Evolutionary conservation across 2,329 filamentous ascomycete species (phyloP).

Genomic region (Xenoacremonium recifei): DNA sequence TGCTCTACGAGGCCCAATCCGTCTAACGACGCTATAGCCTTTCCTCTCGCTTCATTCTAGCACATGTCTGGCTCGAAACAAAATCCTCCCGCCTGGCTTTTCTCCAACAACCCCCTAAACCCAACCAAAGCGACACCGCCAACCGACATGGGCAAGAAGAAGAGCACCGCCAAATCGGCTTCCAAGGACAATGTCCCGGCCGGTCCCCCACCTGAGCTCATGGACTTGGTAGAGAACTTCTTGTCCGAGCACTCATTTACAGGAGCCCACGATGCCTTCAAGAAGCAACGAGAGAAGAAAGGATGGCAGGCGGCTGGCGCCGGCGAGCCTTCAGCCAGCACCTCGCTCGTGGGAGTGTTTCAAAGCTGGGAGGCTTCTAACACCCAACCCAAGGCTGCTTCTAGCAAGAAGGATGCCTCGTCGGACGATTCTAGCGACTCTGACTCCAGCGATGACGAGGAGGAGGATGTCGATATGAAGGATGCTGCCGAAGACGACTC

Average conservation of each 20-base stretch:
- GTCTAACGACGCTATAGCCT: conserved; percentile 4
- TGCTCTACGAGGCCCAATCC: conserved; percentile 5
- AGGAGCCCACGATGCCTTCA: conserved; percentile 59
- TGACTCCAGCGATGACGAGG: conserved; percentile 26
- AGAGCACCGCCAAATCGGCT: conserved; percentile 18
- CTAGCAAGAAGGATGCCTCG: conserved; percentile 21
- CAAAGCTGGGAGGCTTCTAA: conserved; percentile 45
- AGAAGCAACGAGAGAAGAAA: conserved; percentile 58
- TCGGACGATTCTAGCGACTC: conserved; percentile 13
- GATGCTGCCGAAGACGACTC: conserved; percentile 33
- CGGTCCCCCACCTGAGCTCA: conserved; percentile 53
- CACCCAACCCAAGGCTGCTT: conserved; percentile 14
- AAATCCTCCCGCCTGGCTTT: conserved; percentile 41
- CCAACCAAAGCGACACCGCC: conserved; percentile 13
- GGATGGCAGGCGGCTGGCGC: conserved; percentile 38
- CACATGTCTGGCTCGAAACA: conserved; percentile 33
- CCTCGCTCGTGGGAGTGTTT: conserved; percentile 50
- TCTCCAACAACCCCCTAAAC: conserved; percentile 38
- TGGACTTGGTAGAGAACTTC: conserved; percentile 67
- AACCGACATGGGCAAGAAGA: conserved; percentile 36
- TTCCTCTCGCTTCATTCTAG: too few species aligned
- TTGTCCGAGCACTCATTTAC: conserved; percentile 65
- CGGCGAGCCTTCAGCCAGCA: conserved; percentile 17
- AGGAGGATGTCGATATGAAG: conserved; percentile 47
- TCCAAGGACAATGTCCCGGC: conserved; percentile 15